Conservation (phyloP, 805 yeast genomes). For the Wickerhamiella spandovensis region DNA sequence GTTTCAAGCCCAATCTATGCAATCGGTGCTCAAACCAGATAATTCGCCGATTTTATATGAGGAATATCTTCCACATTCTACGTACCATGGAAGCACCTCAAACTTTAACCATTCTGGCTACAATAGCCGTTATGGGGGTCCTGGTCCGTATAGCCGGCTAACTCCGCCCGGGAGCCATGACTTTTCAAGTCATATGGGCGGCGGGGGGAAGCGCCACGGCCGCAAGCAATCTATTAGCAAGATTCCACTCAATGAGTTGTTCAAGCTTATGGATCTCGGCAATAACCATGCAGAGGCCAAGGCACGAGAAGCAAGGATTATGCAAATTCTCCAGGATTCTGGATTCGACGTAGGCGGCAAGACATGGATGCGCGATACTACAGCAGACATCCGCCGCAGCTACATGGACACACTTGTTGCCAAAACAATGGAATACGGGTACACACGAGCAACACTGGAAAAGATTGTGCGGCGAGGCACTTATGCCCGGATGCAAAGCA, state of each 20-base stretch:
- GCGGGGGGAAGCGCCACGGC: not conserved
- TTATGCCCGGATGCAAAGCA: conserved; percentile 29
- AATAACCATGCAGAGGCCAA: conserved; percentile 27
- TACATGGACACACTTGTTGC: conserved; percentile 37
- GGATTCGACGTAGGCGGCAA: conserved; percentile 63
- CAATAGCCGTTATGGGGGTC: not conserved
- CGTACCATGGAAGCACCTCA: not conserved
- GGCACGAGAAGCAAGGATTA: conserved; percentile 26
- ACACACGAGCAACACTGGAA: conserved; percentile 44
- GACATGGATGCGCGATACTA: conserved; percentile 78
- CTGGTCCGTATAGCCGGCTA: not conserved
- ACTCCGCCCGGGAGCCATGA: not conserved
- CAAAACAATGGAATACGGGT: conserved; percentile 39
- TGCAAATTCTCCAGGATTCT: conserved; percentile 32
- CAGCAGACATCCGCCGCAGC: conserved; percentile 35
- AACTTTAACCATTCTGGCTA: not conserved
- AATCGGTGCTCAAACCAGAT: not conserved
- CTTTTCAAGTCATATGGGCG: not conserved
- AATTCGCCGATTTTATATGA: not conserved
- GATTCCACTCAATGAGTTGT: conserved; percentile 27
- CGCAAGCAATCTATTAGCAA: conserved; percentile 25
- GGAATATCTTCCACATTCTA: not conserved
- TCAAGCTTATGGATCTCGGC: conserved; percentile 26
- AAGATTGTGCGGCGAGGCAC: conserved; percentile 70
- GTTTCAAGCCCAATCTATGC: not conserved